Evolutionary conservation across 306 rosid species (phyloP), one percentile per base, ranked within the genome.

Genomic region (Pyrus bretschneideri): DNA sequence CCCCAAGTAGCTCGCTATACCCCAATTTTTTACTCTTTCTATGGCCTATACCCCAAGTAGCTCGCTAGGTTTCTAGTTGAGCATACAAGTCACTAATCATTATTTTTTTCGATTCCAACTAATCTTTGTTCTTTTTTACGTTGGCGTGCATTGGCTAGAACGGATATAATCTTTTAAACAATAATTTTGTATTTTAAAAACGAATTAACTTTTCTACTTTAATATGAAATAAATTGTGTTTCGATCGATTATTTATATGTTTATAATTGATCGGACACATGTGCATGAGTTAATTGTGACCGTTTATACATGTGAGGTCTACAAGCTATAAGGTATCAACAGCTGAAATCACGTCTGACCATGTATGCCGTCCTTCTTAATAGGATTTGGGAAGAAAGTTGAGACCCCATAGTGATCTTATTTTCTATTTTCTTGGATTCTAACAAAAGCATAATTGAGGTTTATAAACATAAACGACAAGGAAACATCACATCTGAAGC

Each of bases 401-500:
- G 12, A 57, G 23, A 57, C 11, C 29, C 11, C 14, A 58, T n/a
- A 5, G 11, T 6, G 12, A 62, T 15, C 31, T 1, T 29, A 62
- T 14, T 62, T 29, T 59, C 17, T 59, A 15, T 23, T 59, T 23
- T 11, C 29, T 64, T 31, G 45, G 69, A 64, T 64, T 64, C 44
- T 31, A 64, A 64, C 15, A 64, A 4, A 12, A 64, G 69, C 84
- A 77, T 73, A 72, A 78, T 80, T 65, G 44, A 63, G 54, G 44
- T 62, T 49, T 78, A 62, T 27, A 52, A 74, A n/a, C 55, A 70
- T 23, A 69, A 62, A 33, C 10, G 64, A 70, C 64, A 64, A 75
- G 54, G 54, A 75, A 44, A 38, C 44, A 70, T 83, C 80, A 70
- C 71, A 75, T 76, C 78, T 29, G 1, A 62, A 31, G 55, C 57